Evolutionary conservation across 371 early-diverging fungal genomes (phyloP).

Genomic region (Rhizopus arrhizus): DNA sequence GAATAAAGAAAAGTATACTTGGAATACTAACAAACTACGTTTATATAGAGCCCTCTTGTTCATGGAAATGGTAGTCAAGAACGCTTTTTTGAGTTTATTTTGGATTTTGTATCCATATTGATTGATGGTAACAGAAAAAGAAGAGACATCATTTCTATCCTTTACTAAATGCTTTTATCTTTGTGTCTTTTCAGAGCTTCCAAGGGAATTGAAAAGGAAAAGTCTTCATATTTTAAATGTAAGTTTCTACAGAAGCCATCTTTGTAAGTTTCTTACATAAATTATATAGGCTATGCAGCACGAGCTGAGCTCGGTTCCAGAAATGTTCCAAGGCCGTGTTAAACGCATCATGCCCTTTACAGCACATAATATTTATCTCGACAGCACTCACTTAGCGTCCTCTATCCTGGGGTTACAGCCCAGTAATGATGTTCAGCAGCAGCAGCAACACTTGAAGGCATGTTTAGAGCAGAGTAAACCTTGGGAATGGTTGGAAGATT

Average conservation of each 20-base stretch:
- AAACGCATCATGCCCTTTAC: conserved; percentile 63
- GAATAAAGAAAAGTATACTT: background rate
- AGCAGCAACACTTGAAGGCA: conserved; percentile 42
- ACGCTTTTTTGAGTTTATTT: conserved; percentile 60
- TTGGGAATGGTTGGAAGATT: conserved; percentile 71
- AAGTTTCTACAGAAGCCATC: conserved; percentile 12
- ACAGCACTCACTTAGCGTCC: conserved; percentile 40
- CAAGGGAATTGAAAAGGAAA: conserved; percentile 39
- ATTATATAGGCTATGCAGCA: conserved; percentile 37
- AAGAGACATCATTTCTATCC: background rate
- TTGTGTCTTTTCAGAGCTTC: conserved; percentile 31
- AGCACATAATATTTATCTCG: conserved; percentile 61
- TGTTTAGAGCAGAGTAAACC: conserved; percentile 57
- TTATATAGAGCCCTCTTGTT: conserved; percentile 52
- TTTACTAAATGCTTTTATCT: background rate
- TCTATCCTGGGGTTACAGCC: conserved; percentile 28
- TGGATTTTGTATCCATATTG: conserved; percentile 61
- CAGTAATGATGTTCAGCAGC: conserved; percentile 39
- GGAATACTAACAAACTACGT: background rate
- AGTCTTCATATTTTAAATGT: conserved; percentile 38
- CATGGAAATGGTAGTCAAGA: conserved; percentile 69
- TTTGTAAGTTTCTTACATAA: background rate
- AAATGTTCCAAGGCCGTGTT: conserved; percentile 58
- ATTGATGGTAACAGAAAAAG: conserved; percentile 49
- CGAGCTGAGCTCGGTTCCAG: conserved; percentile 51